Conservation (phyloP, 306 rosid species). For the Prinsepia uniflora region DNA sequence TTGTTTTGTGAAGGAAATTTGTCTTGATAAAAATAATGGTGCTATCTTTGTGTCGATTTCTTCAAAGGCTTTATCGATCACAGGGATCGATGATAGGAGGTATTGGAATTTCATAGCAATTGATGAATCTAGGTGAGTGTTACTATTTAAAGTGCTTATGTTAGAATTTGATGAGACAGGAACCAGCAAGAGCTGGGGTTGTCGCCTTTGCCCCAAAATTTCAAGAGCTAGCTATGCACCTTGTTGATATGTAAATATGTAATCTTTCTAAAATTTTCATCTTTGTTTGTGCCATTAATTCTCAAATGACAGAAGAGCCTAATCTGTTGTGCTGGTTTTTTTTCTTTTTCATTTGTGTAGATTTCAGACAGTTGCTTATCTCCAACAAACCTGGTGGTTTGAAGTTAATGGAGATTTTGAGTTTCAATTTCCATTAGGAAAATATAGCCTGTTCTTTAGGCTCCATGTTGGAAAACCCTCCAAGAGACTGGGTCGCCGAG, state of each 20-base stretch:
- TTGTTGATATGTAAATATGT: not conserved
- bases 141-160: not conserved
- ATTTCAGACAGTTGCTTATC: constrained; percentile 82
- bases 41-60: constrained; percentile 60
- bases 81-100: constrained; percentile 92
- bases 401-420: constrained; percentile 76
- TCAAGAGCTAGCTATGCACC: not conserved
- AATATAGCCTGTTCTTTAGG: constrained; percentile 59
- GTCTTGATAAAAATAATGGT: constrained; percentile 71
- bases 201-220: not conserved
- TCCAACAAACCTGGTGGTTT: constrained; percentile 94
- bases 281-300: not conserved
- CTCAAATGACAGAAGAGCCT: constrained; percentile 6
- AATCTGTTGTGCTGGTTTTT: not conserved
- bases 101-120: constrained; percentile 77
- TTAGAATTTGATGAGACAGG: constrained; percentile 13
- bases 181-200: not conserved
- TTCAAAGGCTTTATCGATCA: constrained; percentile 63
- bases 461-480: constrained; percentile 70
- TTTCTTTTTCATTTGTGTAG: constrained; percentile 29
- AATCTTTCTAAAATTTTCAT: not conserved
- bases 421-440: constrained; percentile 72
- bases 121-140: constrained; percentile 75
- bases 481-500: constrained; percentile 67
- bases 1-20: constrained; percentile 52